Base-by-base conservation (phyloP, 768 basidiomycete genomes). In the Nidularia sp. region DNA sequence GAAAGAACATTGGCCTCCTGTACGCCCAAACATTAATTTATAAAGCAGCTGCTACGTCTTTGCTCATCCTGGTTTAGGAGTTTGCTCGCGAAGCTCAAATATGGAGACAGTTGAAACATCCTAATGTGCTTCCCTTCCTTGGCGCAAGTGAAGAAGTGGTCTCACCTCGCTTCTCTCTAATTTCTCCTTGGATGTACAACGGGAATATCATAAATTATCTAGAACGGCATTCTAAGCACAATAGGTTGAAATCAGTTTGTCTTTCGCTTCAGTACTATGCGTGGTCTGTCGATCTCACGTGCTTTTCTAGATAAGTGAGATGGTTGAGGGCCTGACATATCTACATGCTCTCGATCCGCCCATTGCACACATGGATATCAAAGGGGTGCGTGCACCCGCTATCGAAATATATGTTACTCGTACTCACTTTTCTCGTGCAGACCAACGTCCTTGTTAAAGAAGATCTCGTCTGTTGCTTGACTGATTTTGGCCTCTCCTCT, bases 101-200 rank as follows among this genome's bases (percentile, higher is more conserved):
- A 13, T 45, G 44, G 44, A 45, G 44, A 2, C 44, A 5, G 9
- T 25, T 45, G 5, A n/a, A n/a, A 9, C 44, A 45, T 45, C 44
- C 22, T 9, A 45, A 45, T 22, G 44, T 45, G 44, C 22, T 45
- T n/a, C 44, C 44, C 12, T 45, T 45, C 22, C 22, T n/a, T 2
- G 44, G 44, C 9, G 22, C 22, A 45, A n/a, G 25, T 29, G 13
- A 25, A 13, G 2, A 45, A 45, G 25, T n/a, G 12, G 9, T 45
- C 9, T 29, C 10, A 13, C 13, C 9, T 9, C 44, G 44, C 10
- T 48, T 48, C 10, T 48, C 22, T 25, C 34, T 48, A 13, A 22
- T 48, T 7, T 48, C 47, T 25, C 47, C 47, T 10, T 48, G 47
- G 47, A 48, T 48, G 47, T 8, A 48, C 7, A 48, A 48, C 22